These are phyloP conservation scores for Paramecium sonneborni DNA, from an alignment of 73 alveolate species.

Conservation along the genomic window DNA sequence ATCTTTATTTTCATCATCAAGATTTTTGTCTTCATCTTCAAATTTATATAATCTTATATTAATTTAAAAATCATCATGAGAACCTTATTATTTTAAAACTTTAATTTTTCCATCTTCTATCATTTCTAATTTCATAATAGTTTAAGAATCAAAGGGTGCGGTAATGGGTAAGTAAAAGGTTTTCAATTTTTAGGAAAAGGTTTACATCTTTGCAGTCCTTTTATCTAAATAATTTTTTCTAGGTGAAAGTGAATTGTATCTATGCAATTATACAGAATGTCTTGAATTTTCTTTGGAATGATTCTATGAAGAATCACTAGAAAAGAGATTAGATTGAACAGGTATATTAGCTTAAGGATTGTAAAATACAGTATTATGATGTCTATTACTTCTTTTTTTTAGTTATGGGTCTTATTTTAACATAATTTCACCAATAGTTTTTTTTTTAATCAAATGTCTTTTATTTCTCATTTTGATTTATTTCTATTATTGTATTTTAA, in stretches of 20 bases:
- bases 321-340: background rate
- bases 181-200: background rate
- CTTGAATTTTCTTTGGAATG: background rate
- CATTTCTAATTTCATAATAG: background rate
- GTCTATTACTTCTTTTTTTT: conserved; percentile 11
- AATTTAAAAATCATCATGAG: conserved; percentile 7
- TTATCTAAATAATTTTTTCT: background rate
- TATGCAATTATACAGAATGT: background rate
- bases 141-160: background rate
- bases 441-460: background rate
- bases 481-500: background rate
- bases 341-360: background rate
- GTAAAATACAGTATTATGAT: background rate
- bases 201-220: background rate
- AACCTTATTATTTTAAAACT: background rate
- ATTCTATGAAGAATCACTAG: background rate
- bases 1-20: background rate
- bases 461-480: conserved; percentile 39
- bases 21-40: background rate
- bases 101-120: background rate
- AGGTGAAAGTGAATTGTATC: conserved; percentile 17
- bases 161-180: background rate
- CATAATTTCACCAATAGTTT: background rate
- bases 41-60: background rate
- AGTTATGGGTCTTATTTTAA: background rate